Percentiles rank a stretch among this genome's conserved stretches.
These are phyloP conservation scores for Piper betle DNA, from an alignment of 164 flowering plant genomes.

Conservation along the genomic window DNA sequence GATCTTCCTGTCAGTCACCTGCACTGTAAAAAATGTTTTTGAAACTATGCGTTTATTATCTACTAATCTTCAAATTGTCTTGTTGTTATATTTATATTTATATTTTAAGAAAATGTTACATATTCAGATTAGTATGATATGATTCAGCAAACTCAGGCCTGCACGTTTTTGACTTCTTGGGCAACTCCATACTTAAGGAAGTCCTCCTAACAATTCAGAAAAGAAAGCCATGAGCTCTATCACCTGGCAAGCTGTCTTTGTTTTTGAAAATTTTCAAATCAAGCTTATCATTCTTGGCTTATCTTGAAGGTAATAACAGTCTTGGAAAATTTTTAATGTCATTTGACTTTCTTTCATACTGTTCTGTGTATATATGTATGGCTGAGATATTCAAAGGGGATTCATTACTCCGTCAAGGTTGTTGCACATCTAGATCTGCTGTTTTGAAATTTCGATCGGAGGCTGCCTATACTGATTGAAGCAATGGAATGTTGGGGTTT, in stretches of 20 bases:
- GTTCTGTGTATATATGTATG: too few relatives aligned
- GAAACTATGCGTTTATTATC: neutral
- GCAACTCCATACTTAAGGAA: conserved; percentile 93
- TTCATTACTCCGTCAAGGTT: conserved; percentile 42
- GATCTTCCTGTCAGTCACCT: neutral
- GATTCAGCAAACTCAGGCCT: conserved; percentile 85
- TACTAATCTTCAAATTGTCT: neutral
- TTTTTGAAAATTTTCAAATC: conserved; percentile 85
- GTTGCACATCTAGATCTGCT: conserved; percentile 80
- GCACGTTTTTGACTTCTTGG: conserved; percentile 90
- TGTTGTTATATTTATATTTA: neutral
- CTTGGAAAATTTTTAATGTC: neutral
- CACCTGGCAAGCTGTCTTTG: conserved; percentile 85
- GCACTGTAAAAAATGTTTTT: neutral
- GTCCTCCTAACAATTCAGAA: conserved; percentile 74
- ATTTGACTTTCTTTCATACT: neutral
- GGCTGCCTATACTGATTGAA: conserved; percentile 70
- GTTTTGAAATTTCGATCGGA: conserved; percentile 69
- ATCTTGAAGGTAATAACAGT: conserved; percentile 65
- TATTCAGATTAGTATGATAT: neutral
- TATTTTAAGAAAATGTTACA: neutral
- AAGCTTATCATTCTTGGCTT: conserved; percentile 63
- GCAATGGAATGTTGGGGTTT: conserved; percentile 94
- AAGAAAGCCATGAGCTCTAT: conserved; percentile 91
- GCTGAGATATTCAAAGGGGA: neutral